Evolutionary conservation across 805 yeast species (phyloP).

Genomic region (Starmera amethionina): DNA sequence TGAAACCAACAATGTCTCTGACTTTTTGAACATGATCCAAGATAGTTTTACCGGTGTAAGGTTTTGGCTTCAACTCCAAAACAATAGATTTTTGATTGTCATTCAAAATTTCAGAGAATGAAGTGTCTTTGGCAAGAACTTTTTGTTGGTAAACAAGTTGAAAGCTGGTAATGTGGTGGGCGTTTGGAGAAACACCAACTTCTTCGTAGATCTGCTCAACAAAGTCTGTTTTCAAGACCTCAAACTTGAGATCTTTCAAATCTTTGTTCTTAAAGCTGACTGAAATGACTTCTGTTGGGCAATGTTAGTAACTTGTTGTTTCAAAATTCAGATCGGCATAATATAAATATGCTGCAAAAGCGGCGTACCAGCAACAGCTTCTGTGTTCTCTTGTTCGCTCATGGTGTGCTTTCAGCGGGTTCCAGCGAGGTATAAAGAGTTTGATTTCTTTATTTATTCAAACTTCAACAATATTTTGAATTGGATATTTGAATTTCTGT

Average conservation of each 20-base stretch:
- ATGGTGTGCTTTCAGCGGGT: no score
- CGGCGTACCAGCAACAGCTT: no score
- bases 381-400: no score
- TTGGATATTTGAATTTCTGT: no score
- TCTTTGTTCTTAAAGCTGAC: conserved; percentile 6
- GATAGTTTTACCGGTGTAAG: conserved; percentile 53
- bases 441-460: no score
- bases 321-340: neutral
- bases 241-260: conserved; percentile 9
- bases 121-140: conserved; percentile 18
- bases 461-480: no score
- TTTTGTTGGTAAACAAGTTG: conserved; percentile 30
- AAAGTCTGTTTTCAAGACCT: conserved; percentile 28
- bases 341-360: neutral
- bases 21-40: conserved; percentile 53
- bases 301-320: neutral
- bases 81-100: conserved; percentile 21
- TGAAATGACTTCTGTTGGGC: conserved; percentile 4
- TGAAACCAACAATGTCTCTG: conserved; percentile 51
- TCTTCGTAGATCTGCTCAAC: conserved; percentile 50
- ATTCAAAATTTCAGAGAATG: conserved; percentile 15
- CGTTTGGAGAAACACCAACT: conserved; percentile 43
- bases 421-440: no score
- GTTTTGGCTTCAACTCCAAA: conserved; percentile 38
- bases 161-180: conserved; percentile 55